Evolutionary conservation across 805 yeast species (phyloP).

Genomic region (Grigorovia transvaalensis): DNA sequence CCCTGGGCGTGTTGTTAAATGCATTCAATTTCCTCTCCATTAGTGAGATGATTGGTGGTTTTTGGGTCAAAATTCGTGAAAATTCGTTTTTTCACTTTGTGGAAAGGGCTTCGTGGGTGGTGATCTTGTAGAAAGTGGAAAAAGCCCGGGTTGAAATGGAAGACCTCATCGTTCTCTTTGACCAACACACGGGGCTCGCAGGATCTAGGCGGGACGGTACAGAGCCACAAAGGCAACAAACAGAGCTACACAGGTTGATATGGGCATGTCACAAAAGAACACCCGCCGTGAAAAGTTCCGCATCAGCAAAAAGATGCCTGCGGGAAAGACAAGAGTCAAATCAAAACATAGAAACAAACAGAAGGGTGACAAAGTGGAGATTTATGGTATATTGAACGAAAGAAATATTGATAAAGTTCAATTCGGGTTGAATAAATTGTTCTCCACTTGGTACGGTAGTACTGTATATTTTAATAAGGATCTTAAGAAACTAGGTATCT

Average conservation of each 20-base stretch:
- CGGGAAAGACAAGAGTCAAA: background rate
- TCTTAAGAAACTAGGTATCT: slow-evolving; percentile 4
- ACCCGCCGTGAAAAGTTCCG: background rate
- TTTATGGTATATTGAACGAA: slow-evolving; percentile 50
- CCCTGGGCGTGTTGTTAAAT: slow-evolving; percentile 22
- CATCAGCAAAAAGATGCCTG: background rate
- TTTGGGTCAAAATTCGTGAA: too few relatives aligned
- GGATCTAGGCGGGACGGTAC: too few relatives aligned
- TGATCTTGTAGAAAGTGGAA: background rate
- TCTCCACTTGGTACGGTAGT: slow-evolving; percentile 84
- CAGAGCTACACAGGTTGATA: too few relatives aligned
- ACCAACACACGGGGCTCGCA: too few relatives aligned
- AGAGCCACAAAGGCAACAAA: too few relatives aligned
- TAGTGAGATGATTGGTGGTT: background rate
- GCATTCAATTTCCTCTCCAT: slow-evolving; percentile 10
- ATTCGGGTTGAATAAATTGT: slow-evolving; percentile 50
- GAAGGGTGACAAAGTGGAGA: slow-evolving; percentile 3
- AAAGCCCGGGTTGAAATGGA: too few relatives aligned
- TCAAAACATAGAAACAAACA: background rate
- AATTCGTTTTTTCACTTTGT: background rate
- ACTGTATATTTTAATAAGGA: slow-evolving; percentile 55
- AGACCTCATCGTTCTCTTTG: too few relatives aligned
- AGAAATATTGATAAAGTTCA: slow-evolving; percentile 57
- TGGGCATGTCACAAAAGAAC: too few relatives aligned
- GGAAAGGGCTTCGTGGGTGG: background rate